phyloP scores from a whole-genome alignment of 768 basidiomycete genomes.

The Coprinopsis cinerea region DNA sequence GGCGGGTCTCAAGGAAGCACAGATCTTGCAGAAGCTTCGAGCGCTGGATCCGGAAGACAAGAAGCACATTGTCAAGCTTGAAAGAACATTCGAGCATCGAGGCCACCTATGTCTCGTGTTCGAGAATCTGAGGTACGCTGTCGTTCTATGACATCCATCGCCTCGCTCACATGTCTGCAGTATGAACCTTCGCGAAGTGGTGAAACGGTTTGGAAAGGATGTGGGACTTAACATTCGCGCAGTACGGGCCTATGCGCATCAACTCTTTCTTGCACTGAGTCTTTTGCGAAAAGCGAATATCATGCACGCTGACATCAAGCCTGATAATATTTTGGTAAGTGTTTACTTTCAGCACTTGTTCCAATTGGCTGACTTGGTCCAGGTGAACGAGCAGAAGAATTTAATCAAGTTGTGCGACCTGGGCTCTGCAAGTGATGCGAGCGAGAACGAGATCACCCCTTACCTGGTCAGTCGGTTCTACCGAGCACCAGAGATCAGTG shows the following conservation, averaged over 20 bases:
- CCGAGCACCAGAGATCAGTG: conserved; percentile 98
- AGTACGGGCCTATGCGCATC: conserved; percentile 98
- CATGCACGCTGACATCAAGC: conserved; percentile 99
- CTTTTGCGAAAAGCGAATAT: conserved; percentile 84
- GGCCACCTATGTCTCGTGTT: conserved; percentile 96
- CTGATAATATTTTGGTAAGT: conserved; percentile 92
- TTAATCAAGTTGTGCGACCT: conserved; percentile 92
- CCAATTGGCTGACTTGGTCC: not conserved
- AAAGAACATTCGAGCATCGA: conserved; percentile 93
- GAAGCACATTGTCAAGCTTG: conserved; percentile 91
- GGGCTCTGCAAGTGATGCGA: conserved; percentile 93
- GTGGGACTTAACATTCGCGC: conserved; percentile 94
- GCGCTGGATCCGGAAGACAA: conserved; percentile 95
- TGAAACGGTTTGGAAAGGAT: conserved; percentile 97
- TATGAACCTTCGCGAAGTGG: conserved; percentile 97
- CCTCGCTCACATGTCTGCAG: conserved; percentile 33
- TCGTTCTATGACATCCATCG: not conserved
- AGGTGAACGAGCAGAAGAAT: conserved; percentile 96
- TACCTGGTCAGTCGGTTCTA: conserved; percentile 98
- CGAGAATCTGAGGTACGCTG: conserved; percentile 77
- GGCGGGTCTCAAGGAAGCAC: conserved; percentile 87
- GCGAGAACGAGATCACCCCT: conserved; percentile 95
- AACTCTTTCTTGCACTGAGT: conserved; percentile 85
- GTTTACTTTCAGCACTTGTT: not conserved
- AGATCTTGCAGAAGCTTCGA: conserved; percentile 80